Evolutionary conservation across 2,329 filamentous ascomycete species (phyloP).

Genomic region (Calcarisporium arbuscula): DNA sequence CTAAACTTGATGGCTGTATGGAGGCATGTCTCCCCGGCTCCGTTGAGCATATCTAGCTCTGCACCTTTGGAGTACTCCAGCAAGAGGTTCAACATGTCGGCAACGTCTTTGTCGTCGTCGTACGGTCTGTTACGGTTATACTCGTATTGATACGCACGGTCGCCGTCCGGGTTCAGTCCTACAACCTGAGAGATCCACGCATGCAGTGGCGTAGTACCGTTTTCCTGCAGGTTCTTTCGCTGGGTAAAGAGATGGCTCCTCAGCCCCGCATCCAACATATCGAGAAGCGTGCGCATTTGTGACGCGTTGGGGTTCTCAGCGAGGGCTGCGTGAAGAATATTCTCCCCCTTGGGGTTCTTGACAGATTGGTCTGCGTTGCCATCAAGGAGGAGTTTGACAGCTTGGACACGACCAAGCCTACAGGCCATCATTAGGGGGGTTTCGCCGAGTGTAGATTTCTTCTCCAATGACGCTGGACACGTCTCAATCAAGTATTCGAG

Average conservation of each 20-base stretch:
- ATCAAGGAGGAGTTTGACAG: constrained; percentile 55
- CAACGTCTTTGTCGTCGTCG: constrained; percentile 21
- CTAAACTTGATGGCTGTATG: constrained; percentile 46
- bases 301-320: constrained; percentile 22
- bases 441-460: constrained; percentile 48
- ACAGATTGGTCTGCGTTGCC: constrained; percentile 64
- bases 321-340: constrained; percentile 59
- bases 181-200: constrained; percentile 40
- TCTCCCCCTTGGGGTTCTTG: constrained; percentile 55
- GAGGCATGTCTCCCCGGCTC: constrained; percentile 58
- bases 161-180: constrained; percentile 8
- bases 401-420: constrained; percentile 43
- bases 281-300: constrained; percentile 42
- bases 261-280: constrained; percentile 51
- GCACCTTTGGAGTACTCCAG: constrained; percentile 49
- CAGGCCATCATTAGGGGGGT: constrained; percentile 68
- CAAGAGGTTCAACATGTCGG: constrained; percentile 41
- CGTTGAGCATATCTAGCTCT: constrained; percentile 53
- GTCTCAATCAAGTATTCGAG: constrained; percentile 60
- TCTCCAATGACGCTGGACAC: constrained; percentile 56
- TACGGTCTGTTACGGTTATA: constrained; percentile 15
- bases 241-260: constrained; percentile 53
- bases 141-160: constrained; percentile 8
- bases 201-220: constrained; percentile 58
- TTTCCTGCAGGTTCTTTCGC: constrained; percentile 43